These are phyloP conservation scores for Phaeosphaeriaceae sp. DNA, from an alignment of 2,329 filamentous ascomycete genomes.

Conservation along the genomic window DNA sequence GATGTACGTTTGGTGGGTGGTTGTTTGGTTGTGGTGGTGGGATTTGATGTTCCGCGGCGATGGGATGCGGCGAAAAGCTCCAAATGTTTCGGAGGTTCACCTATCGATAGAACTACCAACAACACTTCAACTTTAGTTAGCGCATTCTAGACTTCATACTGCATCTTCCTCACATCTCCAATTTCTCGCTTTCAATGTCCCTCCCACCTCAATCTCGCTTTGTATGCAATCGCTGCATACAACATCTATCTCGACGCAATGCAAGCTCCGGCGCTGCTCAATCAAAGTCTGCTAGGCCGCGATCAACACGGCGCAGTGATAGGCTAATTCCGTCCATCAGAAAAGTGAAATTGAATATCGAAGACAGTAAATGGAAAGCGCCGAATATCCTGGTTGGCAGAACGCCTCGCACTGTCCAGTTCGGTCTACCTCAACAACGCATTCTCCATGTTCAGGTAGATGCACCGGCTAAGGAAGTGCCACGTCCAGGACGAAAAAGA, in stretches of 20 bases:
- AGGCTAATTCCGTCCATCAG: background rate
- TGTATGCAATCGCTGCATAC: slow-evolving; percentile 29
- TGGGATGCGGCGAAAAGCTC: slow-evolving; percentile 30
- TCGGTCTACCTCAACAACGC: background rate
- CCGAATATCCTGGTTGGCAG: background rate
- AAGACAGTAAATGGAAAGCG: background rate
- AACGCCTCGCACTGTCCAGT: background rate
- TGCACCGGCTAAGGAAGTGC: background rate
- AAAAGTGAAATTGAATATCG: background rate
- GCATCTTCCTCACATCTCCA: slow-evolving; percentile 1
- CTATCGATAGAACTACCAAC: background rate
- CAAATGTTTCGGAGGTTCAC: slow-evolving; percentile 3
- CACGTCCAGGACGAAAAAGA: slow-evolving; percentile 2
- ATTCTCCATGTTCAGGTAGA: background rate
- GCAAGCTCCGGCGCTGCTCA: background rate
- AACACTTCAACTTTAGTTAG: background rate
- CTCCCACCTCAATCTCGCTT: slow-evolving; percentile 13
- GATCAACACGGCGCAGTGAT: background rate
- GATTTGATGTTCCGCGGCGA: background rate
- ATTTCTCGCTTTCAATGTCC: slow-evolving; percentile 8
- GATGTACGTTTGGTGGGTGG: too few species aligned
- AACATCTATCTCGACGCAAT: slow-evolving; percentile 8
- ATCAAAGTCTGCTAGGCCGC: background rate
- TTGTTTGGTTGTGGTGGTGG: too few species aligned
- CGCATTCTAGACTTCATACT: background rate